Evolutionary conservation across 805 yeast genomes (phyloP).

Genomic region (Metschnikowia kunwiensis): DNA sequence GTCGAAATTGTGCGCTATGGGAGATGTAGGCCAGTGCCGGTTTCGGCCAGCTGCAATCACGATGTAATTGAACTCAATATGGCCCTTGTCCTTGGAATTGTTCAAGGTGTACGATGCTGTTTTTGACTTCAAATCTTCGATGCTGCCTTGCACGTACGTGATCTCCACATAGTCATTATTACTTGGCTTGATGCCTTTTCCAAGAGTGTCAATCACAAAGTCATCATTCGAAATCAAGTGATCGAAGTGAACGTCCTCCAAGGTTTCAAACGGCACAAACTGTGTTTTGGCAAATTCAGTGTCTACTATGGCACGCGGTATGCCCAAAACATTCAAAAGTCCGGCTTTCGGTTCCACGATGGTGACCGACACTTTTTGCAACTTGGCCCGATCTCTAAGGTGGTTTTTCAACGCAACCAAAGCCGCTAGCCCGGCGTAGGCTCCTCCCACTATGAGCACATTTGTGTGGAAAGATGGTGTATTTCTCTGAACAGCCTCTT

Average conservation of each 20-base stretch:
- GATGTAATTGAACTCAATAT: conserved; percentile 43
- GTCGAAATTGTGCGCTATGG: conserved; percentile 39
- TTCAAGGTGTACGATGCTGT: conserved; percentile 28
- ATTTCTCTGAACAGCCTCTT: conserved; percentile 10
- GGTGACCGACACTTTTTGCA: conserved; percentile 28
- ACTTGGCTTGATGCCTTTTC: conserved; percentile 9
- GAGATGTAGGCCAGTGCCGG: conserved; percentile 54
- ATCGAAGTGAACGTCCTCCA: conserved; percentile 29
- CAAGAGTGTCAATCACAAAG: conserved; percentile 17
- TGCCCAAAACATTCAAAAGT: conserved; percentile 37
- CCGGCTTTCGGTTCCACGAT: conserved; percentile 41
- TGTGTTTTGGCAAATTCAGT: conserved; percentile 38
- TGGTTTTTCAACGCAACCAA: conserved; percentile 29
- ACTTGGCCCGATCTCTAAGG: conserved; percentile 17
- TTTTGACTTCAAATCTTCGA: conserved; percentile 24
- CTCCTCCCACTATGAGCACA: conserved; percentile 40
- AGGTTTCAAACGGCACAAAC: conserved; percentile 30
- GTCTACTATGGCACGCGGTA: conserved; percentile 40
- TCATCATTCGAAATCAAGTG: conserved; percentile 26
- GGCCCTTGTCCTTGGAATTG: conserved; percentile 17
- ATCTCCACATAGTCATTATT: conserved; percentile 15
- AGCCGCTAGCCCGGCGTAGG: conserved; percentile 41
- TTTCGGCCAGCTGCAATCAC: conserved; percentile 49
- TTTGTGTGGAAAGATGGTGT: conserved; percentile 28
- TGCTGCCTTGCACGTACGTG: conserved; percentile 35